These are phyloP conservation scores for Tinospora cordifolia DNA, from an alignment of 164 flowering plant species.

Conservation along the genomic window DNA sequence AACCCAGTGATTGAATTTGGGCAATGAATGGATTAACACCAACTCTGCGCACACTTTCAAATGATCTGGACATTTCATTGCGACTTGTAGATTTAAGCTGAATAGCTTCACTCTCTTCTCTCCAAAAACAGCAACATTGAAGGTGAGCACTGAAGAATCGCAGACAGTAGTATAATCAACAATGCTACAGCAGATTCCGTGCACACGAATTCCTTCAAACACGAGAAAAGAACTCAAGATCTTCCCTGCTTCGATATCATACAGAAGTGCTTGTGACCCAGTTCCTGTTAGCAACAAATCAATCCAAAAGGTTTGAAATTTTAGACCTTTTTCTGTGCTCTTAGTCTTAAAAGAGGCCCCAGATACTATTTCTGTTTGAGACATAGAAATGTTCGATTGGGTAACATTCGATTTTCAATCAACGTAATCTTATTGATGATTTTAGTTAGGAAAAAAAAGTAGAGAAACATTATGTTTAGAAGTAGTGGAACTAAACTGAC, in stretches of 20 bases:
- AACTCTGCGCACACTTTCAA: slow-evolving; percentile 21
- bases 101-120: slow-evolving; percentile 71
- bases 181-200: slow-evolving; percentile 48
- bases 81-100: slow-evolving; percentile 25
- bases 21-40: slow-evolving; percentile 35
- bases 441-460: neutral
- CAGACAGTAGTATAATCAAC: slow-evolving; percentile 5
- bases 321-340: too few species aligned
- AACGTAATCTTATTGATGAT: neutral
- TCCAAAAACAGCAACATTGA: slow-evolving; percentile 55
- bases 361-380: too few species aligned
- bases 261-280: slow-evolving; percentile 71
- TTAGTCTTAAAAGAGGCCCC: too few species aligned
- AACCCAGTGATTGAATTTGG: slow-evolving; percentile 75
- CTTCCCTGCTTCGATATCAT: slow-evolving; percentile 42
- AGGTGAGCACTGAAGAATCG: slow-evolving; percentile 19
- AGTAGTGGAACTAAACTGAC: slow-evolving; percentile 21
- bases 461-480: neutral
- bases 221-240: slow-evolving; percentile 46
- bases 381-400: too few species aligned
- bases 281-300: slow-evolving; percentile 39
- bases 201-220: slow-evolving; percentile 80
- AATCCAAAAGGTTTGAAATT: neutral
- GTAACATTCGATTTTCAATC: too few species aligned
- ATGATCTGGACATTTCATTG: slow-evolving; percentile 5